Percentiles rank a stretch among this genome's conserved stretches.
Conservation (phyloP, 345 rosid genomes). For the Salix arbutifolia region DNA sequence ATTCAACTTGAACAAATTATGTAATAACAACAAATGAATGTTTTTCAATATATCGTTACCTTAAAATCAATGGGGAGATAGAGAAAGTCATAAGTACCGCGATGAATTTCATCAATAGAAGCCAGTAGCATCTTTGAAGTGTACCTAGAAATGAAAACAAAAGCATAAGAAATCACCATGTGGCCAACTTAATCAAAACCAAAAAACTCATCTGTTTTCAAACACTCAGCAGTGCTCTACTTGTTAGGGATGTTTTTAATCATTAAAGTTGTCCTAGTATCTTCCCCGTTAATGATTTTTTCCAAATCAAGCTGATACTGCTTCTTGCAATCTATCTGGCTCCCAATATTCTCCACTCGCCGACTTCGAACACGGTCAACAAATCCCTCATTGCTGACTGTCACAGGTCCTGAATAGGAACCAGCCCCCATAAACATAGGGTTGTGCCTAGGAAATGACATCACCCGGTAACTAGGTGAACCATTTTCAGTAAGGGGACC, state of each 20-base stretch:
- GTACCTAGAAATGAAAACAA: conserved; percentile 38
- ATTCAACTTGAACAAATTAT: neutral
- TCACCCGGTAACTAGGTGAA: conserved; percentile 51
- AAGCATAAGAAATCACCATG: neutral
- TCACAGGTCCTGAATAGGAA: conserved; percentile 46
- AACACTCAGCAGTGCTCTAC: neutral
- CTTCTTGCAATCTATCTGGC: conserved; percentile 59
- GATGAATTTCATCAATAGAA: conserved; percentile 74
- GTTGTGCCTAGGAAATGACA: conserved; percentile 48
- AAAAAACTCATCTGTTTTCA: neutral
- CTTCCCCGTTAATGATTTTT: conserved; percentile 63
- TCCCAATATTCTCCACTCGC: conserved; percentile 40
- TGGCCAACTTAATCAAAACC: neutral
- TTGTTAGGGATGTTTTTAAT: conserved; percentile 29
- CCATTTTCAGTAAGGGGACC: conserved; percentile 49
- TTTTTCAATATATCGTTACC: conserved; percentile 23
- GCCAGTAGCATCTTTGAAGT: conserved; percentile 82
- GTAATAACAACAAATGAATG: neutral
- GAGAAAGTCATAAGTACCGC: conserved; percentile 72
- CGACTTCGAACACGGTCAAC: conserved; percentile 44
- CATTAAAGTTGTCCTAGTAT: conserved; percentile 29
- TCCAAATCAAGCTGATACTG: conserved; percentile 85
- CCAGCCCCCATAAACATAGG: conserved; percentile 48
- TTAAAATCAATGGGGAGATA: conserved; percentile 82
- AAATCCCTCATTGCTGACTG: conserved; percentile 43